Base-by-base conservation (phyloP, 768 basidiomycete species). In the Coprinellus micaceus region DNA sequence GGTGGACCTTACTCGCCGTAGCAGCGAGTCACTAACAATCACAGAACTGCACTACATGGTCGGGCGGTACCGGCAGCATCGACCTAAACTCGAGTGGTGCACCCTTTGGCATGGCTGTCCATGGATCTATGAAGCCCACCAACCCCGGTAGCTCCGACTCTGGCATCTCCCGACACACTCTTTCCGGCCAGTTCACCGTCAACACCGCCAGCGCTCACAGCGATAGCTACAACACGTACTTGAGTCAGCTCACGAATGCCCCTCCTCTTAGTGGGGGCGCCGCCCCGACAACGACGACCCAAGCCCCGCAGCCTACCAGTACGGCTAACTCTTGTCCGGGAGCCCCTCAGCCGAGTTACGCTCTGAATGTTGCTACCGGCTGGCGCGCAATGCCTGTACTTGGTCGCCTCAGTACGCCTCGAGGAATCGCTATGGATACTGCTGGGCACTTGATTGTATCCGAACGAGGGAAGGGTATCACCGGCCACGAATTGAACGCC, bases 41-140 rank as follows among this genome's bases (percentile, higher is more conserved):
- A 30, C 33, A 60, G 45, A 60, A 56, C 36, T 60, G 59, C 39
- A 60, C 59, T 10, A 10, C 41, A n/a, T 60, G 59, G 59, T 24
- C 54, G 2, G 54, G 54, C n/a, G 59, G 59, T 7, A 30, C 59
- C 11, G 45, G 45, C 15, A 37, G 59, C 21, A 52, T 60, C 36
- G 36, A 51, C 15, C 46, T 49, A 11, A 60, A 52, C 45, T 30
- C 54, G 15, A 53, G 13, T 13, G 33, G 30, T 17, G 26, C 52
- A 25, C 6, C 29, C 3, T 53, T 60, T 25, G 58, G 59, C 13
- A 56, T 44, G 22, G 58, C 44, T 13, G 17, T 51, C 5, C 55
- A 60, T 29, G 59, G 40, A 2, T 26, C 55, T 21, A 37, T 48
- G 24, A 60, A 60, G 39, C 58, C 58, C 33, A 22, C 45, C 19